phyloP scores from a whole-genome alignment of 164 flowering plant species.

The Vitis rotundifolia region DNA sequence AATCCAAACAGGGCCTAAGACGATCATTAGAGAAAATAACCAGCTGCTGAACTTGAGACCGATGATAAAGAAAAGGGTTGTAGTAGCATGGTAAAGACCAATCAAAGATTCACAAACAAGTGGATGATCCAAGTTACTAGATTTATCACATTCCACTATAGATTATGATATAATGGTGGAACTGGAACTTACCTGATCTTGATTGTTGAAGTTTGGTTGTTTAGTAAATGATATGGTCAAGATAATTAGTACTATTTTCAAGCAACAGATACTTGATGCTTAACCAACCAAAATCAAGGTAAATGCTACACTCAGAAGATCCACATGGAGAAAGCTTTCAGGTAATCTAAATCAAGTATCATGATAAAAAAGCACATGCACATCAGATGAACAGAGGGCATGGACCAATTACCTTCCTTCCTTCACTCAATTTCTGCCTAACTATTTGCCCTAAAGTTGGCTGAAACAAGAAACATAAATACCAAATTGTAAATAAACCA shows the following conservation, averaged over 20 bases:
- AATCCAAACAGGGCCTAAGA: no score
- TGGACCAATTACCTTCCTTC: slow-evolving; percentile 66
- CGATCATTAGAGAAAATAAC: neutral
- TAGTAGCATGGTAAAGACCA: neutral
- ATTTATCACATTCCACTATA: neutral
- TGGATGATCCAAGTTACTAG: neutral
- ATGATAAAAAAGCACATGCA: neutral
- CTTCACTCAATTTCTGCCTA: slow-evolving; percentile 83
- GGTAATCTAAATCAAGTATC: neutral
- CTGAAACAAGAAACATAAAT: slow-evolving; percentile 41
- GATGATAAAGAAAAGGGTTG: no score
- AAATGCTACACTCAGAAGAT: neutral
- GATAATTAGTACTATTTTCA: neutral
- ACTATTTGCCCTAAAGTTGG: slow-evolving; percentile 84
- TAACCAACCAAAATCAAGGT: neutral
- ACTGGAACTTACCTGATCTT: no score
- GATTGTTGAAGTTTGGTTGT: no score
- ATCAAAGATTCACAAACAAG: neutral
- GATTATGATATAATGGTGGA: no score
- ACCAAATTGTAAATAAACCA: slow-evolving; percentile 5
- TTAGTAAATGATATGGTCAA: neutral
- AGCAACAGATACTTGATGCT: neutral
- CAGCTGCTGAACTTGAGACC: neutral
- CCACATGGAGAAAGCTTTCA: neutral
- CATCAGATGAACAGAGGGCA: neutral